Percentiles rank a stretch among this genome's conserved stretches.
These are phyloP conservation scores for Cyathus pygmaeus DNA, from an alignment of 1,284 basidiomycete genomes.

Conservation along the genomic window DNA sequence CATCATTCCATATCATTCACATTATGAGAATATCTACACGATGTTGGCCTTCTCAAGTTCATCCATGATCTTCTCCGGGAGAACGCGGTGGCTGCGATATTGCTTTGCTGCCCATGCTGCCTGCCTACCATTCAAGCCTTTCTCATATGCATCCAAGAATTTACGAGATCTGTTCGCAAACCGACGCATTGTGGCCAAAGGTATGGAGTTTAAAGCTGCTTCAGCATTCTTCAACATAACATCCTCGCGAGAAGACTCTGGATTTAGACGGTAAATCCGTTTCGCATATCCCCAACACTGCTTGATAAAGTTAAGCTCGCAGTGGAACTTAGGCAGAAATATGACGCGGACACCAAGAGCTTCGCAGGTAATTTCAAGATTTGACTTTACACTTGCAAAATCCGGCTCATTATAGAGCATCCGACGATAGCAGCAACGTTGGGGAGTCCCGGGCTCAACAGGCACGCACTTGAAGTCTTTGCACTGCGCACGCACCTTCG, in stretches of 20 bases:
- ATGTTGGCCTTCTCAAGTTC: not conserved
- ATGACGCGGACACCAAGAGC: slow-evolving; percentile 11
- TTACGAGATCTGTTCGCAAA: slow-evolving; percentile 23
- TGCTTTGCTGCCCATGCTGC: slow-evolving; percentile 31
- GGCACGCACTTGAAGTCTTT: not conserved
- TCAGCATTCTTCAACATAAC: not conserved
- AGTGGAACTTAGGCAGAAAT: slow-evolving; percentile 37
- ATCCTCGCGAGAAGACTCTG: slow-evolving; percentile 2
- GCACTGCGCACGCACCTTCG: not conserved
- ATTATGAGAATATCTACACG: too few relatives aligned
- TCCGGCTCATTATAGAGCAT: slow-evolving; percentile 30
- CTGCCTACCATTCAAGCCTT: slow-evolving; percentile 10
- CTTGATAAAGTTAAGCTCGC: slow-evolving; percentile 25
- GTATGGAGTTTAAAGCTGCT: not conserved
- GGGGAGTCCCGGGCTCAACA: too few relatives aligned
- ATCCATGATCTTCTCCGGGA: slow-evolving; percentile 10
- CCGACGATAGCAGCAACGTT: not conserved
- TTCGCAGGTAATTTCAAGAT: slow-evolving; percentile 18
- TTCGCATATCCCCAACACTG: slow-evolving; percentile 33
- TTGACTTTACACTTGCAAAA: slow-evolving; percentile 24
- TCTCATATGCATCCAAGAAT: slow-evolving; percentile 12
- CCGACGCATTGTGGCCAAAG: not conserved
- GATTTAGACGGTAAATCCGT: slow-evolving; percentile 8
- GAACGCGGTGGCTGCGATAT: slow-evolving; percentile 20
- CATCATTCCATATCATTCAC: too few relatives aligned